Base-by-base conservation (phyloP, 2,329 filamentous ascomycete genomes). In the Eutypa lata region DNA sequence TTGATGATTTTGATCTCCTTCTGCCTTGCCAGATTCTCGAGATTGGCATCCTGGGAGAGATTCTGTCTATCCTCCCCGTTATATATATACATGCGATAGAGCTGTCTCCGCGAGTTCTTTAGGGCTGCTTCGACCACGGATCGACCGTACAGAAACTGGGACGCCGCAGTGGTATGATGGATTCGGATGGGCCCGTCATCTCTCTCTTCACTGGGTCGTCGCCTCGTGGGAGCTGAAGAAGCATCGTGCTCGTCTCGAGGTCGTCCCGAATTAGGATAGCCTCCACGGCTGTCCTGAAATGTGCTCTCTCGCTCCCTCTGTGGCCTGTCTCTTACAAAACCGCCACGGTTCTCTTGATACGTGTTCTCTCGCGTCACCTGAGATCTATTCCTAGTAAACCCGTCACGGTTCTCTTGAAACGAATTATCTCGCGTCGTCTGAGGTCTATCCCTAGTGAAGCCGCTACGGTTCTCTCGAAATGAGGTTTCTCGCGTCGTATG, bases 121-220 rank as follows among this genome's bases (percentile, higher is more conserved):
- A 99, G 75, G 0, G 91, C 92, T 19, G 92, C 89, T 57, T 88
- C 80, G 21, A 97, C 90, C 2, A 90, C 85, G 2, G 88, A 89
- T 44, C 82, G 83, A 6, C 94, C 94, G 66, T 96, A 97, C 2
- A 99, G 76, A 62, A 97, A 97, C 56, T 96, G 88, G 0, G 92
- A 96, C 5, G 90, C 90, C 0, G 93, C 88, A 1, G 91, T 95
- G 0, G 90, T 91, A 66, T 93, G 65, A 43, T 58, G 62, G n/a
- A 69, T 58, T 7, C 66, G 65, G 24, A 84, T 47, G 71, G 71
- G 52, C 66, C 57, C 47, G 62, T 68, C 26, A 65, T 54, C 51
- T 56, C 60, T 54, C 5, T 43, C 24, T 10, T 28, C 16, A 19
- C 8, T 44, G 31, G 14, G 14, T 14, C 31, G 31, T 35, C 31